Percentiles rank a stretch among this genome's conserved stretches.
These are phyloP conservation scores for Laguncularia racemosa DNA, from an alignment of 345 rosid genomes.

Conservation along the genomic window DNA sequence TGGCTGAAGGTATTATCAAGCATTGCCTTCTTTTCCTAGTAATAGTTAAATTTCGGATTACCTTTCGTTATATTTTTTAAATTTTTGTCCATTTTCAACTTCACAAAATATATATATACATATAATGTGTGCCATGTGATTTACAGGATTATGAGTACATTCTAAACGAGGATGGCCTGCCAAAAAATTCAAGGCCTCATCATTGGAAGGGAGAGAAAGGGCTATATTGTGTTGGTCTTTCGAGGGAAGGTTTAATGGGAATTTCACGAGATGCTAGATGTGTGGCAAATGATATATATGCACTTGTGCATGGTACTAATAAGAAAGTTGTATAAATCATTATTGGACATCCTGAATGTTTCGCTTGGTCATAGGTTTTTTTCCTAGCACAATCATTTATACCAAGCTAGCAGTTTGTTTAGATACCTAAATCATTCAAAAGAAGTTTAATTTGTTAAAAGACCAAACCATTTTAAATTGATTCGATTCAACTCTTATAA, in stretches of 20 bases:
- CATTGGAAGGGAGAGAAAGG: slow-evolving; percentile 9
- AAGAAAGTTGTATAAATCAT: background rate
- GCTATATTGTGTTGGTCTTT: slow-evolving; percentile 2
- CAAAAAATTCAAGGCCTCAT: background rate
- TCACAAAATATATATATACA: background rate
- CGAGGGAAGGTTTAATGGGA: slow-evolving; percentile 4
- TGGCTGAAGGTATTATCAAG: slow-evolving; percentile 5
- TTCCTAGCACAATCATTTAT: too few relatives aligned
- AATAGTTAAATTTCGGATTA: too few relatives aligned
- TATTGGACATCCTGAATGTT: too few relatives aligned
- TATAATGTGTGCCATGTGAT: background rate
- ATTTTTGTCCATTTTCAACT: too few relatives aligned
- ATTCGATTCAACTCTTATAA: too few relatives aligned
- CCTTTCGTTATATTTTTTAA: too few relatives aligned
- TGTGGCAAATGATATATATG: slow-evolving; percentile 4
- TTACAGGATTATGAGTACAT: slow-evolving; percentile 3
- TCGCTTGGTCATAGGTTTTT: too few relatives aligned
- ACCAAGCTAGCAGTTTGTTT: too few relatives aligned
- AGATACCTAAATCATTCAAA: too few relatives aligned
- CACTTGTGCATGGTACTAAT: background rate
- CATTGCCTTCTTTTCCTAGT: too few relatives aligned
- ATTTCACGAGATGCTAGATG: slow-evolving; percentile 1
- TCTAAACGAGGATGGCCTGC: slow-evolving; percentile 8
- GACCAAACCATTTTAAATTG: too few relatives aligned
- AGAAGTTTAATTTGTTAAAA: too few relatives aligned